These are phyloP conservation scores for Auriculariales sp. DNA, from an alignment of 768 basidiomycete species.

Conservation along the genomic window DNA sequence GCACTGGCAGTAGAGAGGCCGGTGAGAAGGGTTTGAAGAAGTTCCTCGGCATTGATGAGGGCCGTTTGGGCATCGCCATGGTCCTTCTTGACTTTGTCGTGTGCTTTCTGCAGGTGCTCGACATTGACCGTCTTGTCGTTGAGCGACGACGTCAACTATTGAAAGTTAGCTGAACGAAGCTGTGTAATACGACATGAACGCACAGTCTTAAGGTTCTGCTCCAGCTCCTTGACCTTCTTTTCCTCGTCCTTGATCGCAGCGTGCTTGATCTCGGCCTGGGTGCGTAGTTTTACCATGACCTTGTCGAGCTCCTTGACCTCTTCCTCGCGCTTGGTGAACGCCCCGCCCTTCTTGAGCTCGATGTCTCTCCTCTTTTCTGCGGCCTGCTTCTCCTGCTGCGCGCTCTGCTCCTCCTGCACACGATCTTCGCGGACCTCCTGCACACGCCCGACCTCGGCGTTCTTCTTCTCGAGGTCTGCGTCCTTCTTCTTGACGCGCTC, in stretches of 20 bases:
- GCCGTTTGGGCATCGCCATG: slow-evolving; percentile 46
- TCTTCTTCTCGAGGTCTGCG: slow-evolving; percentile 35
- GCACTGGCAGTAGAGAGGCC: slow-evolving; percentile 63
- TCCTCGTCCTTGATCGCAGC: slow-evolving; percentile 69
- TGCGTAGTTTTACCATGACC: slow-evolving; percentile 63
- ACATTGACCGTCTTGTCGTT: slow-evolving; percentile 48
- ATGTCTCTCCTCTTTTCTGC: slow-evolving; percentile 68
- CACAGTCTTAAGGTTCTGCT: slow-evolving; percentile 49
- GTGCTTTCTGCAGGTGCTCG: slow-evolving; percentile 34
- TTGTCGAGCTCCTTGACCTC: slow-evolving; percentile 66
- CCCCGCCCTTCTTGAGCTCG: slow-evolving; percentile 88
- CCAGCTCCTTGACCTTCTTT: slow-evolving; percentile 34
- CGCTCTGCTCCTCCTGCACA: slow-evolving; percentile 37
- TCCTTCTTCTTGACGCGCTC: slow-evolving; percentile 40
- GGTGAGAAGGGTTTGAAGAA: slow-evolving; percentile 89
- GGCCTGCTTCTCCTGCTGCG: slow-evolving; percentile 49
- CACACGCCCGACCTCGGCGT: slow-evolving; percentile 30
- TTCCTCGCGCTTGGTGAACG: slow-evolving; percentile 73
- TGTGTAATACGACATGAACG: slow-evolving; percentile 8
- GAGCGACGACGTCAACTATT: slow-evolving; percentile 44
- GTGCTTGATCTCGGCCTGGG: slow-evolving; percentile 74
- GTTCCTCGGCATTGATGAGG: slow-evolving; percentile 67
- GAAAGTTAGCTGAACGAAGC: background rate
- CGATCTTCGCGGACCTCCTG: slow-evolving; percentile 36
- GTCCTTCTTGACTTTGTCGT: slow-evolving; percentile 50